Percentiles rank a stretch among this genome's conserved stretches.
phyloP scores from a whole-genome alignment of 352 stramenopile genomes.

The Hyaloperonospora arabidopsidis region DNA sequence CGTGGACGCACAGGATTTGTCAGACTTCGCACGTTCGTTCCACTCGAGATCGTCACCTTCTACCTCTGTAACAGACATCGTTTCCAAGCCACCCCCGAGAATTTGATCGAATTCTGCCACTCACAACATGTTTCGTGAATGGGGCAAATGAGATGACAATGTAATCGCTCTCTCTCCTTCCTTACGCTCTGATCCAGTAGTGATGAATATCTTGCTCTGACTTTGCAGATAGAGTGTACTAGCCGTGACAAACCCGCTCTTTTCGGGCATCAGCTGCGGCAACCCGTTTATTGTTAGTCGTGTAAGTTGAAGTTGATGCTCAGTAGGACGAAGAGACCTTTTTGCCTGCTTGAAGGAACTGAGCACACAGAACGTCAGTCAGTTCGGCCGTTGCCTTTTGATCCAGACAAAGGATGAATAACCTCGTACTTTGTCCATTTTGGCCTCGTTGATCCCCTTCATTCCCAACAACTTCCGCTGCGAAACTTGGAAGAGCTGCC shows the following conservation, averaged over 20 bases:
- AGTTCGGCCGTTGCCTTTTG: not conserved
- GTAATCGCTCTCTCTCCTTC: not conserved
- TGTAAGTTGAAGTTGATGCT: too few species aligned
- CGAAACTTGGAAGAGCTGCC: slow-evolving; percentile 74
- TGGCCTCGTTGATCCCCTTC: slow-evolving; percentile 86
- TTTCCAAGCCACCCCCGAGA: slow-evolving; percentile 84
- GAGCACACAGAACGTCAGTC: not conserved
- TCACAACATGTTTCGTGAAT: not conserved
- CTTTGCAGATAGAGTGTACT: slow-evolving; percentile 59
- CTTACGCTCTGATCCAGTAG: slow-evolving; percentile 64
- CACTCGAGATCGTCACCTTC: too few species aligned
- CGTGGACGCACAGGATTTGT: not conserved
- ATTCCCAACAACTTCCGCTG: slow-evolving; percentile 59
- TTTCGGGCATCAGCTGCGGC: slow-evolving; percentile 58
- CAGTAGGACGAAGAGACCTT: slow-evolving; percentile 34
- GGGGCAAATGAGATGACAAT: not conserved
- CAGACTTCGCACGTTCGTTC: too few species aligned
- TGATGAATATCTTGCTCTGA: slow-evolving; percentile 72
- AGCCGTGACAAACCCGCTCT: slow-evolving; percentile 65
- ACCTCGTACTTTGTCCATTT: slow-evolving; percentile 63
- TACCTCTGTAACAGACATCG: slow-evolving; percentile 88
- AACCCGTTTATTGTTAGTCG: not conserved
- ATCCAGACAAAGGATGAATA: not conserved
- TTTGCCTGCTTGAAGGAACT: slow-evolving; percentile 67
- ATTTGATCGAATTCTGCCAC: slow-evolving; percentile 74